Percentiles rank a stretch among this genome's conserved stretches.
Evolutionary conservation across 495 filamentous ascomycete species (phyloP).

Genomic region (Aspergillus funiculosus): DNA sequence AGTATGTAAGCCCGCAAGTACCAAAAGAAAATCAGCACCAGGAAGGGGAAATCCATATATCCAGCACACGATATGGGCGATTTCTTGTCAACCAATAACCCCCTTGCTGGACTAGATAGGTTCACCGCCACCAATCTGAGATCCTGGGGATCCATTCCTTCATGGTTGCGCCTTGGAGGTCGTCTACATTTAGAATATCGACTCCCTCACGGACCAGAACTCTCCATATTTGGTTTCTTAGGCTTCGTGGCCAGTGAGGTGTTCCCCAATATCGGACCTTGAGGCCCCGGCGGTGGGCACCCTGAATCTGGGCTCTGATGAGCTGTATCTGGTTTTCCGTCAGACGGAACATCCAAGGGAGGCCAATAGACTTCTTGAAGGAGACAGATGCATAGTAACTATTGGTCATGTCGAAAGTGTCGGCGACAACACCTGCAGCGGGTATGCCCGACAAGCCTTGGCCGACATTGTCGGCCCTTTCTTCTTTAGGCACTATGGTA

Average conservation of each 20-base stretch:
- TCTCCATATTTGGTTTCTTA: constrained; percentile 70
- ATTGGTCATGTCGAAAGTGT: constrained; percentile 45
- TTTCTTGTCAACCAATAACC: no score
- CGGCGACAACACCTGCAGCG: constrained; percentile 27
- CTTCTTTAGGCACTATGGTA: background rate
- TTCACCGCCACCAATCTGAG: constrained; percentile 36
- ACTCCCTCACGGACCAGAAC: constrained; percentile 66
- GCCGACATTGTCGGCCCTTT: constrained; percentile 20
- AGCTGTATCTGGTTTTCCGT: constrained; percentile 49
- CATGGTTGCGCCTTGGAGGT: constrained; percentile 51
- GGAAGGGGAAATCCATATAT: no score
- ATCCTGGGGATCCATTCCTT: constrained; percentile 39
- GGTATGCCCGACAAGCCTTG: constrained; percentile 37
- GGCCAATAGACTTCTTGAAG: constrained; percentile 35
- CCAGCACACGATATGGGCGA: no score
- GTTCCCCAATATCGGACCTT: constrained; percentile 76
- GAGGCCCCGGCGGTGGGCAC: constrained; percentile 63
- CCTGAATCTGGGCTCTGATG: constrained; percentile 60
- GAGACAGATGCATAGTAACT: constrained; percentile 44
- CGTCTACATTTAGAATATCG: constrained; percentile 75
- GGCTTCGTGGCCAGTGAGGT: constrained; percentile 67
- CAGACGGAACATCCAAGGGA: constrained; percentile 38
- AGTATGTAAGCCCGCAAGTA: no score
- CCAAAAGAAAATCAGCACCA: no score
- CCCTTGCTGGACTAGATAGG: no score